Conservation (phyloP, 768 basidiomycete genomes). For the Boletus rubropictus region DNA sequence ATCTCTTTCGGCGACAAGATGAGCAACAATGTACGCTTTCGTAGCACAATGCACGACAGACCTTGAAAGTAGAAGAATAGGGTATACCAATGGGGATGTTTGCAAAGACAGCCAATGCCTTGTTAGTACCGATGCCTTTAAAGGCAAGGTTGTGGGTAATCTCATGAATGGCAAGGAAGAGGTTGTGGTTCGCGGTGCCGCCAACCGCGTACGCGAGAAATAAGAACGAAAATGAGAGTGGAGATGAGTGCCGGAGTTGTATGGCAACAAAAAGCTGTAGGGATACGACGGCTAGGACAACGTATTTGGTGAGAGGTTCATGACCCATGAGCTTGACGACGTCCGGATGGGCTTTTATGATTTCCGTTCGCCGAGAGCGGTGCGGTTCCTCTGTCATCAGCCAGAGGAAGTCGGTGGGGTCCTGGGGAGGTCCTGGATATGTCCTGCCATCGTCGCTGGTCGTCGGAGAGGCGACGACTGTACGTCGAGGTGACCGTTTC, state of each 20-base stretch:
- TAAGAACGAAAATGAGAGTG: slow-evolving; percentile 69
- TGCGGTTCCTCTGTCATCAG: slow-evolving; percentile 98
- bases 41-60: slow-evolving; percentile 21
- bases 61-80: slow-evolving; percentile 95
- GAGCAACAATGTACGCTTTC: not conserved
- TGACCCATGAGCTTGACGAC: slow-evolving; percentile 96
- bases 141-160: slow-evolving; percentile 98
- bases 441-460: slow-evolving; percentile 36
- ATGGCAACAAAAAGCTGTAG: slow-evolving; percentile 67
- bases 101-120: slow-evolving; percentile 81
- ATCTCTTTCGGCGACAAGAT: slow-evolving; percentile 45
- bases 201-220: slow-evolving; percentile 79
- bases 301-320: slow-evolving; percentile 85
- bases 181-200: slow-evolving; percentile 94
- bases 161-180: slow-evolving; percentile 97
- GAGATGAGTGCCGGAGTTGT: slow-evolving; percentile 59
- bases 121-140: slow-evolving; percentile 74
- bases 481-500: slow-evolving; percentile 47
- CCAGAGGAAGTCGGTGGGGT: slow-evolving; percentile 90
- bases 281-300: slow-evolving; percentile 76
- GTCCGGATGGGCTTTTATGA: slow-evolving; percentile 93
- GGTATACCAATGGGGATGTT: slow-evolving; percentile 94
- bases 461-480: slow-evolving; percentile 39
- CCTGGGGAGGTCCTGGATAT: slow-evolving; percentile 54
- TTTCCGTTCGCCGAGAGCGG: slow-evolving; percentile 76